Conservation (phyloP, 108 stramenopile genomes). For the Phaeodactylum tricornutum region DNA sequence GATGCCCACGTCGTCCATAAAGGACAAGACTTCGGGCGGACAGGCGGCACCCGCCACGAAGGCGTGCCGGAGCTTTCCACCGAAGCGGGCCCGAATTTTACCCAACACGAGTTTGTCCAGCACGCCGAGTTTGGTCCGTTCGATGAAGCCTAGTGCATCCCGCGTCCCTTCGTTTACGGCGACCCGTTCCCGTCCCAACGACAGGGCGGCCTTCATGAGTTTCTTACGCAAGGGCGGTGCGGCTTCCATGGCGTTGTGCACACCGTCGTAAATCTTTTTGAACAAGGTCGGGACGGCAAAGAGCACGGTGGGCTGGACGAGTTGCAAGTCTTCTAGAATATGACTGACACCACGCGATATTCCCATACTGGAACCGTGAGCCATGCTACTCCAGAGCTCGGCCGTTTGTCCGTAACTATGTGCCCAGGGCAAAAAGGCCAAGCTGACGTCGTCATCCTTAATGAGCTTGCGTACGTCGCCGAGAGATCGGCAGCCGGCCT, state of each 20-base stretch:
- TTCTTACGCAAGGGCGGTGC: conserved; percentile 42
- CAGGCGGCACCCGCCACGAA: conserved; percentile 89
- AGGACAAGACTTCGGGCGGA: conserved; percentile 73
- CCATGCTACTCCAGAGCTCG: conserved; percentile 77
- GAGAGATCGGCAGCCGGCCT: conserved; percentile 53
- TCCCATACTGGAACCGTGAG: conserved; percentile 82
- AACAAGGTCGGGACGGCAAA: conserved; percentile 91
- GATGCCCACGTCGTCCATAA: conserved; percentile 90
- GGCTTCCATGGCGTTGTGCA: conserved; percentile 71
- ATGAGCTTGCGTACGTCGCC: conserved; percentile 63
- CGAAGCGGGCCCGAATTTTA: conserved; percentile 87
- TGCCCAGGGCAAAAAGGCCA: conserved; percentile 93
- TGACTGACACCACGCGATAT: conserved; percentile 68
- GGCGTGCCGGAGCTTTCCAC: conserved; percentile 68
- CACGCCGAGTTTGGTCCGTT: conserved; percentile 31
- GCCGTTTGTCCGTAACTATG: conserved; percentile 92
- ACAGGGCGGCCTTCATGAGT: conserved; percentile 67
- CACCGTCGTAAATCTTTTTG: conserved; percentile 91
- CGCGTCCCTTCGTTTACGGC: conserved; percentile 26
- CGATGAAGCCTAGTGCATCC: conserved; percentile 33
- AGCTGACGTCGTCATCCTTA: conserved; percentile 52
- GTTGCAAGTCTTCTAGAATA: conserved; percentile 68
- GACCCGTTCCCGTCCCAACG: conserved; percentile 45
- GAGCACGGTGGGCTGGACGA: conserved; percentile 73
- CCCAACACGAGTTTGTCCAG: conserved; percentile 74